Conservation (phyloP, 2,329 filamentous ascomycete genomes). For the Hypoxylon sp. region DNA sequence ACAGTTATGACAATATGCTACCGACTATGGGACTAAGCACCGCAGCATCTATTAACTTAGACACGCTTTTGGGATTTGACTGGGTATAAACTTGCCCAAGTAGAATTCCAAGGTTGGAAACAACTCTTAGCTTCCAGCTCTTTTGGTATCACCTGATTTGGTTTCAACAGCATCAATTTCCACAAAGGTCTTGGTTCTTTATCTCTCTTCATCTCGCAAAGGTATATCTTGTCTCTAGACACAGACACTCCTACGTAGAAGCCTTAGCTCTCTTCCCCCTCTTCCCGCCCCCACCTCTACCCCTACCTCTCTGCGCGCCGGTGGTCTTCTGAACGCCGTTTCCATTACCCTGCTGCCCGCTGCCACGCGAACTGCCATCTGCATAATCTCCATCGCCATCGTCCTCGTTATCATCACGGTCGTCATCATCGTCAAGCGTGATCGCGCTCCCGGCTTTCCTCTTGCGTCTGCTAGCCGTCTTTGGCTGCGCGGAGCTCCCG, state of each 20-base stretch:
- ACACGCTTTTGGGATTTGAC: too few relatives aligned
- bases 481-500: conserved; percentile 15
- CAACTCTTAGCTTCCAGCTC: too few relatives aligned
- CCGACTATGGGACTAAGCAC: too few relatives aligned
- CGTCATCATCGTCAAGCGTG: conserved; percentile 34
- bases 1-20: too few relatives aligned
- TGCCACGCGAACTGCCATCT: conserved; percentile 20
- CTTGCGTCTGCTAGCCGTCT: conserved; percentile 39
- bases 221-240: too few relatives aligned
- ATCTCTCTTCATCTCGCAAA: background rate
- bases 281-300: conserved; percentile 25
- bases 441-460: conserved; percentile 43
- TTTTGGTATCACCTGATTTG: background rate
- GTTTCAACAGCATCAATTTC: background rate
- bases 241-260: conserved; percentile 17
- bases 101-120: too few relatives aligned
- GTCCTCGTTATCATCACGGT: conserved; percentile 37
- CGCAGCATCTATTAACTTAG: too few relatives aligned
- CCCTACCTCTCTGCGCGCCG: conserved; percentile 20
- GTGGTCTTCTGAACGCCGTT: conserved; percentile 26
- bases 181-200: background rate
- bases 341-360: conserved; percentile 20
- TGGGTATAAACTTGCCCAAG: too few relatives aligned
- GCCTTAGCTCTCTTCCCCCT: conserved; percentile 43
- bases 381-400: conserved; percentile 25